These are phyloP conservation scores for Pseudotulostoma volvatum DNA, from an alignment of 495 filamentous ascomycete species.

Conservation along the genomic window DNA sequence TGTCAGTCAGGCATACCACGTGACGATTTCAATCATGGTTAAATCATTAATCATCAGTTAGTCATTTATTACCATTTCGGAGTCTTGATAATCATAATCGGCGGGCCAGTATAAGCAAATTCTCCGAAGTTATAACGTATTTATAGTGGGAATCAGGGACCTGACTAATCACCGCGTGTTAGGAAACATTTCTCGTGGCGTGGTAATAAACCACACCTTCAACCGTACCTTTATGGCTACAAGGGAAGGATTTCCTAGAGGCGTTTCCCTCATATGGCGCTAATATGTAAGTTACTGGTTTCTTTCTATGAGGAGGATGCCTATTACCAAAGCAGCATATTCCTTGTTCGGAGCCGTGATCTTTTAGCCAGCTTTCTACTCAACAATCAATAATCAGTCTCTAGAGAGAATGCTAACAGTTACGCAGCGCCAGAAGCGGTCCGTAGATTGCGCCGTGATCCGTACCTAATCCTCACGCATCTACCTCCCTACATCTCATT, in stretches of 20 bases:
- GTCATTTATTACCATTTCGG: too few relatives aligned
- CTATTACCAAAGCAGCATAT: not conserved
- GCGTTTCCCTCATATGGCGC: not conserved
- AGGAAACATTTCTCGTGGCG: too few relatives aligned
- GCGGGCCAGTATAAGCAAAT: too few relatives aligned
- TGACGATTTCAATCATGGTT: too few relatives aligned
- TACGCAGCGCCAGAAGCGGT: conserved; percentile 7
- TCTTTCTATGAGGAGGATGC: not conserved
- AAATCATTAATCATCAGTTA: too few relatives aligned
- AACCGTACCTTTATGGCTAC: not conserved
- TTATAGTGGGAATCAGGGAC: too few relatives aligned
- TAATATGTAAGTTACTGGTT: not conserved
- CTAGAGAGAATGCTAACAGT: not conserved
- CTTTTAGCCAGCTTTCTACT: not conserved
- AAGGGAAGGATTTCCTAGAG: not conserved
- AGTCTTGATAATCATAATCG: too few relatives aligned
- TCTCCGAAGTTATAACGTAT: too few relatives aligned
- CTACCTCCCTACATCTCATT: conserved; percentile 60
- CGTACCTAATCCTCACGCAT: conserved; percentile 23
- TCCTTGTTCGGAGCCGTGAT: not conserved
- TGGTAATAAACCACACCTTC: too few relatives aligned
- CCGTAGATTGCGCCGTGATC: conserved; percentile 30
- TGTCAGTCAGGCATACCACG: too few relatives aligned
- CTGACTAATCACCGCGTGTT: too few relatives aligned
- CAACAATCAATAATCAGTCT: not conserved